Percentiles rank a stretch among this genome's conserved stretches.
Conservation (phyloP, 495 filamentous ascomycete genomes). For the Aspergillus nanangensis region DNA sequence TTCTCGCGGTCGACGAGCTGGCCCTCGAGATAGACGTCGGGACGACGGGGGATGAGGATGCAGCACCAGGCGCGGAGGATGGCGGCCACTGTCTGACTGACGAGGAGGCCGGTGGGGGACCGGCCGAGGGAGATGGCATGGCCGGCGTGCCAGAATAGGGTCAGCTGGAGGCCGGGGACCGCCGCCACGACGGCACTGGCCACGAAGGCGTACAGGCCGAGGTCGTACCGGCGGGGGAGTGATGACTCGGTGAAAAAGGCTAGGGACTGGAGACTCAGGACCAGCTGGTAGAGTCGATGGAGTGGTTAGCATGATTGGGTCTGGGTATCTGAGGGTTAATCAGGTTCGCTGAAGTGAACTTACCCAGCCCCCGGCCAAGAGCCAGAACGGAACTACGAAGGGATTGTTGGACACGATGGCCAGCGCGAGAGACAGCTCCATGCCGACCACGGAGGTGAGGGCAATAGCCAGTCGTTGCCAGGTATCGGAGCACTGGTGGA, state of each 20-base stretch:
- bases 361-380: slow-evolving; percentile 35
- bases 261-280: slow-evolving; percentile 27
- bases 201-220: slow-evolving; percentile 26
- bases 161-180: slow-evolving; percentile 14
- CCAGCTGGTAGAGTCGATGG: no score
- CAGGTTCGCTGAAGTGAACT: no score
- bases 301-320: slow-evolving; percentile 2
- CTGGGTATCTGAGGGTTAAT: no score
- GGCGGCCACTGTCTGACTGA: slow-evolving; percentile 20
- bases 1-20: slow-evolving; percentile 59
- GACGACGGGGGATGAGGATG: slow-evolving; percentile 57
- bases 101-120: slow-evolving; percentile 14
- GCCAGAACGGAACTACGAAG: slow-evolving; percentile 21
- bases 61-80: slow-evolving; percentile 26
- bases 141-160: slow-evolving; percentile 12
- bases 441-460: slow-evolving; percentile 9
- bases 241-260: slow-evolving; percentile 32
- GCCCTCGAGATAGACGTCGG: slow-evolving; percentile 55
- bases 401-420: slow-evolving; percentile 10
- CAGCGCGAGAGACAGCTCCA: slow-evolving; percentile 15
- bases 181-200: slow-evolving; percentile 21
- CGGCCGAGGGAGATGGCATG: slow-evolving; percentile 2
- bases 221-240: slow-evolving; percentile 22
- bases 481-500: slow-evolving; percentile 8
- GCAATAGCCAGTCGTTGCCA: slow-evolving; percentile 14